phyloP scores from a whole-genome alignment of 2,329 filamentous ascomycete species.

The Trichoderma guizhouense region DNA sequence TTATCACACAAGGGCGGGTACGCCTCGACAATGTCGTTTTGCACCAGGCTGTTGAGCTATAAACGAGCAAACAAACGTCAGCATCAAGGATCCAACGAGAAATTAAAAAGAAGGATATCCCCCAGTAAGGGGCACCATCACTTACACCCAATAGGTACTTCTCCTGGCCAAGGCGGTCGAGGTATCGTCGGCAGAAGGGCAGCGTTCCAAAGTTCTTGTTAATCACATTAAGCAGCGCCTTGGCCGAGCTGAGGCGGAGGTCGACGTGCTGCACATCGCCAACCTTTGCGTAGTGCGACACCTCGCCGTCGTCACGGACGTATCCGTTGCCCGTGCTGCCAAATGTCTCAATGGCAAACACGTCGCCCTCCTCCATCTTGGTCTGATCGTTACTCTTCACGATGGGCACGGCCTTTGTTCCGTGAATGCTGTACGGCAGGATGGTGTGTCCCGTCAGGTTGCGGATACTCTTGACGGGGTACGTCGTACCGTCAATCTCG shows the following conservation, averaged over 20 bases:
- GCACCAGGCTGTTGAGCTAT: conserved; percentile 81
- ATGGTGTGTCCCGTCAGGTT: conserved; percentile 91
- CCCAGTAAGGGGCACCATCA: not conserved
- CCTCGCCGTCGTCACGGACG: conserved; percentile 83
- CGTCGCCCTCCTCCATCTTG: conserved; percentile 97
- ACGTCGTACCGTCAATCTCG: conserved; percentile 73
- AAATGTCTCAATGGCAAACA: conserved; percentile 95
- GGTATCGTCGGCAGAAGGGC: conserved; percentile 84
- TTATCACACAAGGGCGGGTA: conserved; percentile 88
- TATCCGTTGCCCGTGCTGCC: conserved; percentile 89
- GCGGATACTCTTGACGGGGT: conserved; percentile 79
- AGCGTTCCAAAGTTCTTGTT: conserved; percentile 95
- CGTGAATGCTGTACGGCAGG: conserved; percentile 83
- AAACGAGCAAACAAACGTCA: conserved; percentile 5
- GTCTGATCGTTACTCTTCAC: conserved; percentile 84
- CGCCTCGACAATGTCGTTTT: conserved; percentile 78
- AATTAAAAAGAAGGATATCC: not conserved
- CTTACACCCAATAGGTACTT: conserved; percentile 87
- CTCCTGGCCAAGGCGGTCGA: conserved; percentile 89
- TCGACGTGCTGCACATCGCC: conserved; percentile 71
- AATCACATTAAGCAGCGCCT: conserved; percentile 80
- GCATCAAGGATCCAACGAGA: not conserved
- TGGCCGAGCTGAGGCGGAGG: conserved; percentile 75
- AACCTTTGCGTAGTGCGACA: conserved; percentile 81
- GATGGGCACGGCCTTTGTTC: conserved; percentile 89